phyloP scores from a whole-genome alignment of 2,329 filamentous ascomycete genomes.

The Penicillium sp. region DNA sequence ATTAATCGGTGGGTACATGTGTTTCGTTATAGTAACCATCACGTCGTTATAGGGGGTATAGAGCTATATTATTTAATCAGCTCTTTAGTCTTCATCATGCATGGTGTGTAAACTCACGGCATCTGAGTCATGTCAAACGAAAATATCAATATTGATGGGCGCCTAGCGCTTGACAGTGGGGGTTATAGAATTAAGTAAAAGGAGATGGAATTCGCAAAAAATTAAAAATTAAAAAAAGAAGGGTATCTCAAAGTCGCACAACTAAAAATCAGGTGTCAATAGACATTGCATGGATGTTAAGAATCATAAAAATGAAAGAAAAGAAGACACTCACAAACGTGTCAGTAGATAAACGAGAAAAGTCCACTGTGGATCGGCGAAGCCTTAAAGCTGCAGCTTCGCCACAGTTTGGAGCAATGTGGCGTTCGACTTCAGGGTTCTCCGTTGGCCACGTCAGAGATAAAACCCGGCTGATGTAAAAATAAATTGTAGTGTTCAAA shows the following conservation, averaged over 20 bases:
- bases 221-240: neutral
- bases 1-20: constrained; percentile 22
- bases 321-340: constrained; percentile 11
- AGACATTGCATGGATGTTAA: constrained; percentile 11
- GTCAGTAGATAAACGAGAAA: constrained; percentile 22
- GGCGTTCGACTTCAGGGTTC: constrained; percentile 16
- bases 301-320: constrained; percentile 2
- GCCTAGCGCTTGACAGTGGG: neutral
- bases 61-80: neutral
- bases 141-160: constrained; percentile 1
- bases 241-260: constrained; percentile 13
- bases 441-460: constrained; percentile 36
- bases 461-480: constrained; percentile 5
- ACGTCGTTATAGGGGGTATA: constrained; percentile 13
- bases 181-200: constrained; percentile 8
- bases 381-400: constrained; percentile 33
- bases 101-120: neutral
- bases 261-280: constrained; percentile 7
- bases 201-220: neutral
- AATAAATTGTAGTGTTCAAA: constrained; percentile 5
- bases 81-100: neutral
- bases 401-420: constrained; percentile 37
- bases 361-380: constrained; percentile 23
- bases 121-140: constrained; percentile 3
- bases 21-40: constrained; percentile 33